phyloP scores from a whole-genome alignment of 805 yeast species.

The Clavispora vitiphila region DNA sequence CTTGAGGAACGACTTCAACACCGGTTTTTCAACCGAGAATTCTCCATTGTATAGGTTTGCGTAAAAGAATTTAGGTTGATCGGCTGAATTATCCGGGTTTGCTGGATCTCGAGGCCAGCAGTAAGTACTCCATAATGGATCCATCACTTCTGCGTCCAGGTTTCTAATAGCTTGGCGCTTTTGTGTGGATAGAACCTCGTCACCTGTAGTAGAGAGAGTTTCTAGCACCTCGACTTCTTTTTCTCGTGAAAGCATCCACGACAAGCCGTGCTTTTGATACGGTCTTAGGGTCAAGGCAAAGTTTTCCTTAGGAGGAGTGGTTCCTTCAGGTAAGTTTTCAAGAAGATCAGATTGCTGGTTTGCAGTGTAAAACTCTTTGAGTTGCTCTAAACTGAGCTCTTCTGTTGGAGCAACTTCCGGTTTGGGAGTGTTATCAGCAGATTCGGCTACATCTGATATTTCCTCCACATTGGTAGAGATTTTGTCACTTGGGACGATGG shows the following conservation, averaged over 20 bases:
- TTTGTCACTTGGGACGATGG: conserved; percentile 21
- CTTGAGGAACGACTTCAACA: conserved; percentile 50
- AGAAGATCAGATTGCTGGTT: conserved; percentile 59
- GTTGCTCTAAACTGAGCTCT: conserved; percentile 62
- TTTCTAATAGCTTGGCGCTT: conserved; percentile 18
- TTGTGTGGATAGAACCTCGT: conserved; percentile 22
- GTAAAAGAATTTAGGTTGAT: conserved; percentile 44
- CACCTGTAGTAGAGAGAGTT: conserved; percentile 18
- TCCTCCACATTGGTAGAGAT: background rate
- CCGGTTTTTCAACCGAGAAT: conserved; percentile 62
- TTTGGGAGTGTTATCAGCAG: conserved; percentile 1
- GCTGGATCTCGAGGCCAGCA: conserved; percentile 62
- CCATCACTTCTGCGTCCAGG: conserved; percentile 51
- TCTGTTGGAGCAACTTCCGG: conserved; percentile 23
- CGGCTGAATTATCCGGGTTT: conserved; percentile 1
- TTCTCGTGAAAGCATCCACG: conserved; percentile 88
- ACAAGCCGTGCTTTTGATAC: conserved; percentile 79
- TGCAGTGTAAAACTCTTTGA: conserved; percentile 69
- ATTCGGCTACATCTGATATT: conserved; percentile 1
- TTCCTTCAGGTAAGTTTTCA: conserved; percentile 58
- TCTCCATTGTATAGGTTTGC: conserved; percentile 80
- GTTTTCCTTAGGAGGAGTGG: conserved; percentile 41
- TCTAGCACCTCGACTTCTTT: conserved; percentile 49
- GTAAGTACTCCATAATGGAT: conserved; percentile 82
- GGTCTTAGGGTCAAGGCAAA: conserved; percentile 60